These are phyloP conservation scores for Phytophthora sp. DNA, from an alignment of 352 stramenopile species.

Conservation along the genomic window DNA sequence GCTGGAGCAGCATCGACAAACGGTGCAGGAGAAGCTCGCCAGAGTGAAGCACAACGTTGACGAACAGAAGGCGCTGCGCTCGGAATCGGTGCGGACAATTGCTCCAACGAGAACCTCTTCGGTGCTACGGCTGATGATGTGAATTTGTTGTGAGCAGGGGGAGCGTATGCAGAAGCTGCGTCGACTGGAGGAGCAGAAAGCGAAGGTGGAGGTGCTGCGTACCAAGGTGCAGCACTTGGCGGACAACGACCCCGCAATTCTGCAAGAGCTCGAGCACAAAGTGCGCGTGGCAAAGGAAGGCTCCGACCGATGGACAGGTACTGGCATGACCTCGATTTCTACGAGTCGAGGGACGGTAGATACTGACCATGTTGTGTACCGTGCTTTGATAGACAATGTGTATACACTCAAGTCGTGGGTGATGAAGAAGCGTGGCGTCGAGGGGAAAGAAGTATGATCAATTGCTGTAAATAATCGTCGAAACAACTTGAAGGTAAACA, in stretches of 20 bases:
- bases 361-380: too few species aligned
- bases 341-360: too few species aligned
- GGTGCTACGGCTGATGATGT: not conserved
- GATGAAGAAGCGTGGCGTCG: conserved; percentile 74
- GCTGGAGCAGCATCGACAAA: conserved; percentile 57
- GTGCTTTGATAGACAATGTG: conserved; percentile 70
- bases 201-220: conserved; percentile 52
- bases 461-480: not conserved
- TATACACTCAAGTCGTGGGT: conserved; percentile 86
- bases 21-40: conserved; percentile 45
- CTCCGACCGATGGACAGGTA: conserved; percentile 81
- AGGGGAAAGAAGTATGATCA: conserved; percentile 55
- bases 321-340: too few species aligned
- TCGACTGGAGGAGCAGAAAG: conserved; percentile 57
- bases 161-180: conserved; percentile 70
- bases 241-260: conserved; percentile 76
- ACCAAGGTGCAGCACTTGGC: conserved; percentile 66
- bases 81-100: conserved; percentile 54
- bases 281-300: conserved; percentile 73
- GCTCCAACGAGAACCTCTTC: not conserved
- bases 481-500: not conserved
- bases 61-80: conserved; percentile 53
- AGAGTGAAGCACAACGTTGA: conserved; percentile 59
- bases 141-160: conserved; percentile 37
- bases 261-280: conserved; percentile 68